phyloP scores from a whole-genome alignment of 768 basidiomycete species.

The Pleurotus salmoneostramineus region DNA sequence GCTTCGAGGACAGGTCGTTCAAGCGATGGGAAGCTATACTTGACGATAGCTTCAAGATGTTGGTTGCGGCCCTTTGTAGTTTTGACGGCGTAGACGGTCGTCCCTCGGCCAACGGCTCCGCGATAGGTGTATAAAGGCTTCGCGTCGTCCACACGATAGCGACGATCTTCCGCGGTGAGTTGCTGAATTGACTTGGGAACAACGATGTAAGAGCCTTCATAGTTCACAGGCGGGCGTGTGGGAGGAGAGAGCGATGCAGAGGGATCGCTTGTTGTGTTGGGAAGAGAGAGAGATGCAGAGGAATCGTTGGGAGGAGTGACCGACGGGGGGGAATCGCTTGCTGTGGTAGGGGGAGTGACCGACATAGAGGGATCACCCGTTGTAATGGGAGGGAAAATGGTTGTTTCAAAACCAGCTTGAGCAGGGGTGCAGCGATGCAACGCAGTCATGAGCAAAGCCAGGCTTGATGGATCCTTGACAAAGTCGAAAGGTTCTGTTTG shows the following conservation, averaged over 20 bases:
- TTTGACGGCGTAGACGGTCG: neutral
- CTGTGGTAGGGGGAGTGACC: too few relatives aligned
- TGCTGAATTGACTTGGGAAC: neutral
- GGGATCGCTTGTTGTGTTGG: neutral
- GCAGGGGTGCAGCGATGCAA: neutral
- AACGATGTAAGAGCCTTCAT: neutral
- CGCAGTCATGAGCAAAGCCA: neutral
- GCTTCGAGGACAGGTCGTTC: neutral
- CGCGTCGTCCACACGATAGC: neutral
- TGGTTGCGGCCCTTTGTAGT: neutral
- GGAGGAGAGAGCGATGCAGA: neutral
- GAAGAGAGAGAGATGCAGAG: too few relatives aligned
- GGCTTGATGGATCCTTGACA: neutral
- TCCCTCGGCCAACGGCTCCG: neutral
- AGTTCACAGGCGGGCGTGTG: neutral
- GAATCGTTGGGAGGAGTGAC: too few relatives aligned
- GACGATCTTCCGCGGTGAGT: neutral
- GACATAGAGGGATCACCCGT: neutral
- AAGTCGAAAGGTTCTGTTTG: neutral
- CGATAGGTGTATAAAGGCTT: neutral
- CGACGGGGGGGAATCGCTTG: too few relatives aligned
- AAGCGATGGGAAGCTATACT: neutral
- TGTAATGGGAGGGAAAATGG: neutral
- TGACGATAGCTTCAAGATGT: neutral
- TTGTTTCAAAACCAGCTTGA: slow-evolving; percentile 1